These are phyloP conservation scores for Cryptosporidium parvum DNA, from an alignment of 169 alveolate species.

Conservation along the genomic window DNA sequence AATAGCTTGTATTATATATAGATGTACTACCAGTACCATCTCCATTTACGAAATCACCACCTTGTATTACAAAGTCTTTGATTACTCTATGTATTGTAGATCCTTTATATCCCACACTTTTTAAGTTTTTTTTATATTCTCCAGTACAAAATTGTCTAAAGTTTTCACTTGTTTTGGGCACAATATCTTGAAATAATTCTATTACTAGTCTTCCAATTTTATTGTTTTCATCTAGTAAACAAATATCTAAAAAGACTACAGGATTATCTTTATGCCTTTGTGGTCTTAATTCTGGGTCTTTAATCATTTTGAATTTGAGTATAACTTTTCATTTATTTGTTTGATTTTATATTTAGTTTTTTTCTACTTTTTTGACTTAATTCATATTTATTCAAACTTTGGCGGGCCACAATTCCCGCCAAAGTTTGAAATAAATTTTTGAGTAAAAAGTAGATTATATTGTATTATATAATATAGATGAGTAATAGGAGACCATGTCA, in stretches of 20 bases:
- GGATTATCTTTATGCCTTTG: constrained; percentile 87
- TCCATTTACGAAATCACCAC: constrained; percentile 95
- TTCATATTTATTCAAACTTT: neutral
- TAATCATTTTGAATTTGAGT: neutral
- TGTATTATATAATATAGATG: neutral
- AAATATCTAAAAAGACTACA: constrained; percentile 90
- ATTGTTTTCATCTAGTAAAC: constrained; percentile 85
- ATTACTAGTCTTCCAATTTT: constrained; percentile 92
- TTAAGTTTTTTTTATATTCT: constrained; percentile 89
- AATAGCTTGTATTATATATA: constrained; percentile 92
- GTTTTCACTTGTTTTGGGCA: constrained; percentile 98
- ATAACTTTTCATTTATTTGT: neutral
- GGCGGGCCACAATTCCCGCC: neutral
- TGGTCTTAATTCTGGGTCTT: constrained; percentile 67
- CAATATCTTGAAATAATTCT: constrained; percentile 94
- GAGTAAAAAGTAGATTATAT: neutral
- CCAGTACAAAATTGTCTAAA: constrained; percentile 98
- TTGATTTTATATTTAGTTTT: neutral
- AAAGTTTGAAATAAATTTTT: neutral
- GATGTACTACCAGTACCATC: constrained; percentile 96
- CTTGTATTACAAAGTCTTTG: constrained; percentile 96
- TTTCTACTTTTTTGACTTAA: neutral
- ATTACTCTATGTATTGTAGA: constrained; percentile 93
- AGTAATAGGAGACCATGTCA: constrained; percentile 75
- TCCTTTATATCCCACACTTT: constrained; percentile 94